These are phyloP conservation scores for Hydnum rufescens DNA, from an alignment of 768 basidiomycete species.

Conservation along the genomic window DNA sequence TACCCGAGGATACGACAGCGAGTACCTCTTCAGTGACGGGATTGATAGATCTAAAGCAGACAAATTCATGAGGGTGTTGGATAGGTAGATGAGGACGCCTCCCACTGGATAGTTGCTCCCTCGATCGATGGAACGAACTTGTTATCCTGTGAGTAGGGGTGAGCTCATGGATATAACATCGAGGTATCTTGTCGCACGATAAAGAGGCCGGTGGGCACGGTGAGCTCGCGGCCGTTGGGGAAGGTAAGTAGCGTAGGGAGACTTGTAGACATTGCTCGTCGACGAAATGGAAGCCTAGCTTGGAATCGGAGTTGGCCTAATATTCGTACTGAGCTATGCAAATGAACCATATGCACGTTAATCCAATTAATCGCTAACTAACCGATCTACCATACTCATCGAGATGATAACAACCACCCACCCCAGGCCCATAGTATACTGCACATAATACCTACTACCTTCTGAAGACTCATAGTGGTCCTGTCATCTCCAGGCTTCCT, in stretches of 20 bases:
- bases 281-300: too few relatives aligned
- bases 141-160: conserved; percentile 4
- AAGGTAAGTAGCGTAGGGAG: too few relatives aligned
- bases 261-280: too few relatives aligned
- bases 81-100: not conserved
- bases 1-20: conserved; percentile 29
- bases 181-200: not conserved
- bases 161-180: not conserved
- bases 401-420: too few relatives aligned
- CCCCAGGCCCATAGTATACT: too few relatives aligned
- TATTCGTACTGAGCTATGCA: not conserved
- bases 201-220: conserved; percentile 7
- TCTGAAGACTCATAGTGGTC: too few relatives aligned
- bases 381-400: too few relatives aligned
- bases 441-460: too few relatives aligned
- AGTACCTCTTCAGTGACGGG: conserved; percentile 63
- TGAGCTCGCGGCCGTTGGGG: conserved; percentile 4
- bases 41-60: conserved; percentile 39
- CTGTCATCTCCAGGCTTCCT: too few relatives aligned
- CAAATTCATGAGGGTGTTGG: not conserved
- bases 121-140: conserved; percentile 8
- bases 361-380: too few relatives aligned
- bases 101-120: conserved; percentile 7
- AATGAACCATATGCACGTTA: not conserved
- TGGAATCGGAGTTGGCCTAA: too few relatives aligned